A percentile compares a stretch with the other conserved stretches of the same genome.
phyloP scores from a whole-genome alignment of 176 grass and related monocot species.

The Alopecurus myosuroides region DNA sequence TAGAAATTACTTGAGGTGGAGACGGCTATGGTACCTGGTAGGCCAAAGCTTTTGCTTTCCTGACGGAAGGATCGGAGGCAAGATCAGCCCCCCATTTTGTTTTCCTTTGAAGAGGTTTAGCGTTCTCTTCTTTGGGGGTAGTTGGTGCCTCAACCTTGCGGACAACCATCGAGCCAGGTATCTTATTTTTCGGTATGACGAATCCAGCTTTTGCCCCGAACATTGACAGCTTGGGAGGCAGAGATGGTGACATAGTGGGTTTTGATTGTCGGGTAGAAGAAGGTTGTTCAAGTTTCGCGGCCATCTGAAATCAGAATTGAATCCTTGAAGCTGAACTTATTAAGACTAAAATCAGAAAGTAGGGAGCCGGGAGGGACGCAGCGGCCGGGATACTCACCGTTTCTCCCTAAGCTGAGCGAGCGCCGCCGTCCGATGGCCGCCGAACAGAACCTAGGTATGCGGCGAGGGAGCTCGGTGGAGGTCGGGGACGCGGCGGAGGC shows the following conservation, averaged over 20 bases:
- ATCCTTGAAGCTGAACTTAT: not conserved
- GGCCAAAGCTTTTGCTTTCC: slow-evolving; percentile 61
- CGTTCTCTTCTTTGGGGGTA: slow-evolving; percentile 37
- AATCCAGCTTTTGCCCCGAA: slow-evolving; percentile 89
- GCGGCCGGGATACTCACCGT: not conserved
- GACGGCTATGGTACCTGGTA: slow-evolving; percentile 58
- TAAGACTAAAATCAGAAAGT: not conserved
- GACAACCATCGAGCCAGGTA: slow-evolving; percentile 66
- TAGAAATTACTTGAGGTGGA: not conserved
- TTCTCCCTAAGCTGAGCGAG: not conserved
- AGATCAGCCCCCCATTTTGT: slow-evolving; percentile 76
- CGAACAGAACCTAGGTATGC: not conserved
- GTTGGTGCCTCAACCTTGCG: slow-evolving; percentile 50
- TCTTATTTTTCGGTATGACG: slow-evolving; percentile 91
- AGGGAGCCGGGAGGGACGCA: not conserved
- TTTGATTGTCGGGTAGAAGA: not conserved
- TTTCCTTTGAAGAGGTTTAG: slow-evolving; percentile 59
- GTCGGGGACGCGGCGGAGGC: not conserved
- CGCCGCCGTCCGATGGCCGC: not conserved
- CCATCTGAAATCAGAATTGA: slow-evolving; percentile 4
- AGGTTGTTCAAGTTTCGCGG: not conserved
- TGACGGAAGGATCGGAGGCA: slow-evolving; percentile 46
- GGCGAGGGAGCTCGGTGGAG: not conserved
- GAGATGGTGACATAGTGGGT: not conserved
- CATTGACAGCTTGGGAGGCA: slow-evolving; percentile 34